phyloP scores from a whole-genome alignment of 768 basidiomycete species.

The Terana coerulea region DNA sequence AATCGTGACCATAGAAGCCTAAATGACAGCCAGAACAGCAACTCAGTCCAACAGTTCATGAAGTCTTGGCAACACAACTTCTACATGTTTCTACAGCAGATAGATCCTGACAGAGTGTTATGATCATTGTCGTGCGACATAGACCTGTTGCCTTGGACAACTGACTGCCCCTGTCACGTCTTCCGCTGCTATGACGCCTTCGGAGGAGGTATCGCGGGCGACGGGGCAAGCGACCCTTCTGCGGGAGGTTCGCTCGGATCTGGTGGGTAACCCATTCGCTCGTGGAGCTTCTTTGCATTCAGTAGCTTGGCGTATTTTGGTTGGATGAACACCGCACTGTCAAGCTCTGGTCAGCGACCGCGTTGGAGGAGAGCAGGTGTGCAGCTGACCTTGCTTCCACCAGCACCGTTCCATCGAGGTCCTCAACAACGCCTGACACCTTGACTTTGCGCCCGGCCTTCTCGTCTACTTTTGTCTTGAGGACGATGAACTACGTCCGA shows the following conservation, averaged over 20 bases:
- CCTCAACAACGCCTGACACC: slow-evolving; percentile 73
- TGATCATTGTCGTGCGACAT: too few relatives aligned
- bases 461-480: slow-evolving; percentile 64
- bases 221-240: slow-evolving; percentile 20
- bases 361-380: neutral
- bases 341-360: slow-evolving; percentile 1
- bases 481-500: slow-evolving; percentile 68
- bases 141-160: neutral
- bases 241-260: slow-evolving; percentile 17
- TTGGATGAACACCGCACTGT: slow-evolving; percentile 80
- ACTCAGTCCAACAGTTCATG: too few relatives aligned
- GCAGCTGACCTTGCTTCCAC: slow-evolving; percentile 74
- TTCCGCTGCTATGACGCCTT: neutral
- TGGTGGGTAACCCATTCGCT: slow-evolving; percentile 60
- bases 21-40: too few relatives aligned
- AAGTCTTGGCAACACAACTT: too few relatives aligned
- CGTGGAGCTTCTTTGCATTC: slow-evolving; percentile 51
- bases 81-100: too few relatives aligned
- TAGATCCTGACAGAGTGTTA: too few relatives aligned
- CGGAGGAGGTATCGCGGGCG: slow-evolving; percentile 19
- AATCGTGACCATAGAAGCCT: too few relatives aligned
- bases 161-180: neutral
- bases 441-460: slow-evolving; percentile 73
- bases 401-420: slow-evolving; percentile 74
- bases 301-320: slow-evolving; percentile 84